phyloP scores from a whole-genome alignment of 2,329 filamentous ascomycete genomes.

The Aspergillus felis region DNA sequence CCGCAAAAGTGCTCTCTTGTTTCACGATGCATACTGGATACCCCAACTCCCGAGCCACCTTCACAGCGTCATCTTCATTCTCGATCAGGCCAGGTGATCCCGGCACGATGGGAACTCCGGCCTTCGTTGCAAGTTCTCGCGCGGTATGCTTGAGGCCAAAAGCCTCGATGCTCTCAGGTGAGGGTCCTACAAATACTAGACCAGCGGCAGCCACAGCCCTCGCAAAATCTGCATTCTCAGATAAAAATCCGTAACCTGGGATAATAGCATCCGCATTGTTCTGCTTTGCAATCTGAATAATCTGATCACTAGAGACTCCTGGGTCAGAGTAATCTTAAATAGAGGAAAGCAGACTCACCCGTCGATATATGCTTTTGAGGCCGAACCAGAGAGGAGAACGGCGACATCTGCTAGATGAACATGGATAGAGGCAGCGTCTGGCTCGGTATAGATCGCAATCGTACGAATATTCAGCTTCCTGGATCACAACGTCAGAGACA shows the following conservation, averaged over 20 bases:
- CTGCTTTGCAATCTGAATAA: constrained; percentile 50
- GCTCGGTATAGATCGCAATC: constrained; percentile 56
- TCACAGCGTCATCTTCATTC: constrained; percentile 46
- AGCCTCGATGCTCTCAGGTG: constrained; percentile 49
- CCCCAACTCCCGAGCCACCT: constrained; percentile 43
- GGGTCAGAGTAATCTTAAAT: background rate
- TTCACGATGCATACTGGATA: constrained; percentile 41
- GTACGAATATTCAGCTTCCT: constrained; percentile 47
- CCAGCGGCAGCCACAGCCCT: constrained; percentile 50
- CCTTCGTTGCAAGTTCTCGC: constrained; percentile 49
- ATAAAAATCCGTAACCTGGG: constrained; percentile 65
- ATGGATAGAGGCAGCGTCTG: constrained; percentile 54
- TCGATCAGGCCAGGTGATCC: constrained; percentile 49
- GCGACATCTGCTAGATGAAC: constrained; percentile 53
- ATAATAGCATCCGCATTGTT: constrained; percentile 55
- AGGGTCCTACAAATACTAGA: constrained; percentile 59
- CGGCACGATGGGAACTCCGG: constrained; percentile 53
- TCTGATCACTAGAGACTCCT: constrained; percentile 23
- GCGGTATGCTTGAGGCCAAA: constrained; percentile 60
- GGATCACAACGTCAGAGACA: background rate
- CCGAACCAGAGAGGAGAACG: constrained; percentile 46
- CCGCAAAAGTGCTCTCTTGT: background rate
- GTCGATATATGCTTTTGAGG: constrained; percentile 50
- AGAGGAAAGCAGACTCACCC: constrained; percentile 21
- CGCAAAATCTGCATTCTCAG: constrained; percentile 62